phyloP scores from a whole-genome alignment of 768 basidiomycete species.

The Leccinum imitatum region DNA sequence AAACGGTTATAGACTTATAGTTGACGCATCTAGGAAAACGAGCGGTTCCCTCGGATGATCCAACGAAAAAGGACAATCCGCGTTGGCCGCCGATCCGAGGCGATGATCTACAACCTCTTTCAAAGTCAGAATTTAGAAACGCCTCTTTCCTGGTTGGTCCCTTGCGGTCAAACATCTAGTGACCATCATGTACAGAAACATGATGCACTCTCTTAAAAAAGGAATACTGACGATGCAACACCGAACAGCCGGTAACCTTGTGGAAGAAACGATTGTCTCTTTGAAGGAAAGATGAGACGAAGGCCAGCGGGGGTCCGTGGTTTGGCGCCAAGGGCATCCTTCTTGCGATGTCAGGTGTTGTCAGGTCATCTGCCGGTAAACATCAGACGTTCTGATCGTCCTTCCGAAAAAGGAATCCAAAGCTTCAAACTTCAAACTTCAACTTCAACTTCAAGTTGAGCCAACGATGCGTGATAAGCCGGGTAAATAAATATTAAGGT shows the following conservation, averaged over 20 bases:
- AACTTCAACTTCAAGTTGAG: not conserved
- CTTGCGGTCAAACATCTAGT: not conserved
- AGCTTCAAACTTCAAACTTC: too few species aligned
- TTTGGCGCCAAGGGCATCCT: not conserved
- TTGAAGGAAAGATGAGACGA: not conserved
- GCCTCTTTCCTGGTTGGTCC: not conserved
- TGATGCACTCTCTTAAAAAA: not conserved
- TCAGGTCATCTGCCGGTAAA: too few species aligned
- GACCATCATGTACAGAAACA: not conserved
- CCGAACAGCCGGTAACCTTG: not conserved
- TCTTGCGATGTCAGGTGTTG: not conserved
- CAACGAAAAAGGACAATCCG: not conserved
- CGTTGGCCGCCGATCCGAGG: not conserved
- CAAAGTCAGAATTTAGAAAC: not conserved
- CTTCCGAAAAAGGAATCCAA: too few species aligned
- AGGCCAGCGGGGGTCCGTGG: too few species aligned
- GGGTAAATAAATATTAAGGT: not conserved
- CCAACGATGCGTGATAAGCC: not conserved
- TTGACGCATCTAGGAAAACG: not conserved
- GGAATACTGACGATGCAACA: not conserved
- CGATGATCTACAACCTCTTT: too few species aligned
- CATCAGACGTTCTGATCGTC: too few species aligned
- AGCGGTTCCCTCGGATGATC: too few species aligned
- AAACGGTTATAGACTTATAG: not conserved
- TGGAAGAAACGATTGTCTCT: not conserved